Base-by-base conservation (phyloP, 2,329 filamentous ascomycete genomes). In the Zymoseptoria tritici region DNA sequence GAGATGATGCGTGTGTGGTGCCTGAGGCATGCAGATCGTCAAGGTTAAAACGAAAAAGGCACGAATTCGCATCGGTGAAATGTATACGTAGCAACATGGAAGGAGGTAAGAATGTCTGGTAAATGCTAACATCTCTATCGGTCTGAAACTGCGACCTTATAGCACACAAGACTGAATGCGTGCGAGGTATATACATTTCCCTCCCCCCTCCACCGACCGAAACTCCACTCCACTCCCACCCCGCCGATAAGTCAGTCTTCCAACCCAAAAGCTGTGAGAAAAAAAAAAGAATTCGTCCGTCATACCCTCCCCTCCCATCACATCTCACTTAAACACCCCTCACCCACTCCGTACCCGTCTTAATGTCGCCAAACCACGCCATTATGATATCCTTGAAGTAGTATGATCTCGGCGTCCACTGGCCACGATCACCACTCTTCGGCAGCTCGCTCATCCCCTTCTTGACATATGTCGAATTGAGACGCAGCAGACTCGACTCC, bases 401-500 rank as follows among this genome's bases (percentile, higher is more conserved):
- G 60, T 75, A 77, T 29, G 71, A 72, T 53, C 78, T 67, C 26
- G 76, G 72, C 63, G 68, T 64, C 79, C 79, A 81, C 16, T 76
- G 75, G 0, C 75, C 78, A 5, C 66, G 66, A 11, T 72, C 70
- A 2, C 80, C 81, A 1, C 75, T 77, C 62, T 78, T 80, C 0
- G 83, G 83, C 54, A 84, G 69, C 6, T 70, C 64, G 6, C 68
- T 67, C 22, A 68, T 61, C 2, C 74, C 77, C 36, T 74, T 75
- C 63, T 77, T 75, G 2, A 84, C 63, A 65, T 85, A 85, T 0
- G 81, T 84, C 4, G 77, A 79, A 4, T 71, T 79, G 8, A 85
- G 64, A 9, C 73, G 74, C 59, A 83, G 68, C 36, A 81, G 68
- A 1, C 72, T 71, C 59, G 68, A 68, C 11, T 73, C 73, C 21